phyloP scores from a whole-genome alignment of 129 eudicot genomes.

The Helianthus annuus region HanXRQr2.0-SUNRISE NC_035441.2:155619255-155619754 shows the following conservation, averaged over 20 bases:
- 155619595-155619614: slow-evolving; percentile 34
- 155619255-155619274: slow-evolving; percentile 23
- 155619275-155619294: slow-evolving; percentile 18
- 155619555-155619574: slow-evolving; percentile 31
- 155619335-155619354: slow-evolving; percentile 28
- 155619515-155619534: not conserved
- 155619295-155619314: slow-evolving; percentile 20
- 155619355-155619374: slow-evolving; percentile 32
- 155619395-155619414: not conserved
- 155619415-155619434: not conserved
- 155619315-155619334: slow-evolving; percentile 26
- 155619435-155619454: slow-evolving; percentile 32
- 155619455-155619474: slow-evolving; percentile 32
- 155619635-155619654: slow-evolving; percentile 7
- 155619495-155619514: slow-evolving; percentile 48
- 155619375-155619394: not conserved
- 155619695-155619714: slow-evolving; percentile 10
- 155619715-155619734: slow-evolving; percentile 3
- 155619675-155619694: slow-evolving; percentile 38
- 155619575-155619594: not conserved
- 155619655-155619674: slow-evolving; percentile 32
- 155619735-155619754: slow-evolving; percentile 54
- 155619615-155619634: slow-evolving; percentile 27
- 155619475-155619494: slow-evolving; percentile 42
- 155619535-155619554: slow-evolving; percentile 19